These are phyloP conservation scores for Geranomyces variabilis DNA, from an alignment of 192 early-diverging fungal species.

Conservation along the genomic window DNA sequence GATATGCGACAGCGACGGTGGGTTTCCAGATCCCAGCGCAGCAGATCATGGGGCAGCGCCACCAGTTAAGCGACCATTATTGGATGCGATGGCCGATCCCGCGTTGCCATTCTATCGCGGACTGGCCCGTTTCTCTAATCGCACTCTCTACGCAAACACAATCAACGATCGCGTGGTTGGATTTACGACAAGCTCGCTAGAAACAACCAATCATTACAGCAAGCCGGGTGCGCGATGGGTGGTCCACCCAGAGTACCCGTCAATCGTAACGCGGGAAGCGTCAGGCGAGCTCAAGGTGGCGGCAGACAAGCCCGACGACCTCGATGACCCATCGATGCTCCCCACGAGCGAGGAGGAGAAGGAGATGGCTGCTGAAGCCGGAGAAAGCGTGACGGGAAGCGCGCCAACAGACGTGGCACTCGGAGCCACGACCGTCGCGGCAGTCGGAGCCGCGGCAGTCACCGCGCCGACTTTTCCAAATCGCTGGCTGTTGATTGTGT, in stretches of 20 bases:
- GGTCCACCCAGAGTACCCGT: constrained; percentile 45
- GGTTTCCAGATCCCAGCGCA: neutral
- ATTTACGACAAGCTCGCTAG: constrained; percentile 29
- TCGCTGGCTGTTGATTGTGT: neutral
- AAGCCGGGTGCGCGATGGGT: constrained; percentile 26
- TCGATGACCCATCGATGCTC: neutral
- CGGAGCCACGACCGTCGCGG: constrained; percentile 12
- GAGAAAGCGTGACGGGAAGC: neutral
- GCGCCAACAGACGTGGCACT: constrained; percentile 1
- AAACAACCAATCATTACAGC: constrained; percentile 32
- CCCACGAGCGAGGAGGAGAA: constrained; percentile 9
- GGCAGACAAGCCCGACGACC: neutral
- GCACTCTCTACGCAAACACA: constrained; percentile 38
- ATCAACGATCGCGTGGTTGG: constrained; percentile 40
- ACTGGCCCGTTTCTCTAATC: constrained; percentile 29
- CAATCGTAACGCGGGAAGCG: constrained; percentile 28
- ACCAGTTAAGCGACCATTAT: constrained; percentile 22
- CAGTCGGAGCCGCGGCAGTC: neutral
- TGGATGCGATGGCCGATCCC: constrained; percentile 44
- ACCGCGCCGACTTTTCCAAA: constrained; percentile 8
- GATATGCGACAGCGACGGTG: constrained; percentile 31
- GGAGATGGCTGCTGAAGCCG: neutral
- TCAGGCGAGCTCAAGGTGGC: neutral
- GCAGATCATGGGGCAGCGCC: neutral
- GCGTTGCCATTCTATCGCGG: constrained; percentile 36